Base-by-base conservation (phyloP, 495 filamentous ascomycete species). In the Gamarada debralockiae region DNA sequence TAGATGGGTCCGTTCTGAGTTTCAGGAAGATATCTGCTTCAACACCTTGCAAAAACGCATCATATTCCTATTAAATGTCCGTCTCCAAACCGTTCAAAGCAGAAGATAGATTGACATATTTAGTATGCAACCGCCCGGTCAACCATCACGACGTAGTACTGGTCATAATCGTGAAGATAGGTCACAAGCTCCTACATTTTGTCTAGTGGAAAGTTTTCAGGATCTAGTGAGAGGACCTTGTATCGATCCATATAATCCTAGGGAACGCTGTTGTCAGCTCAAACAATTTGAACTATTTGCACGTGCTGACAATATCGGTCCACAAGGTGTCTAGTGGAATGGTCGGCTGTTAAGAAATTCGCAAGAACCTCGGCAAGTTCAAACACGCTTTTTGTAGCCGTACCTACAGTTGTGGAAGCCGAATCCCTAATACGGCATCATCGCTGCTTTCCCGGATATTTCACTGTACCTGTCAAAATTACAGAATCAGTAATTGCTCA, bases 301-400 rank as follows among this genome's bases (percentile, higher is more conserved):
- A n/a, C n/a, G n/a, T 8, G n/a, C 31, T 34, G 8, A 34, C 31
- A 39, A 92, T 92, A 59, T 92, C 87, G 2, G 85, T 92, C 89
- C 90, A 93, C 82, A 91, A 88, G 0, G 86, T 90, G 65, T 95
- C 89, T 6, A 95, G 71, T 0, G 89, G 89, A 53, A 95, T 93
- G 7, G 66, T 65, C 14, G n/a, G 89, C 87, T 25, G 70, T 60
- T 50, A 77, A 84, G 70, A 93, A 92, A 65, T 91, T 93, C 40
- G 81, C 78, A 18, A 92, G 81, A 1, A 85, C 87, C 57, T 89
- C 89, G 17, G 87, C 87, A 37, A 93, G 78, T 29, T 88, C 80
- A 49, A 79, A 90, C 48, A 83, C 77, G 67, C 92, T n/a, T 87
- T 27, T 68, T 73, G 62, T 90, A 90, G 20, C 89, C 89, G 54